phyloP scores from a whole-genome alignment of 2,329 filamentous ascomycete genomes.

The Endoconidiophora laricicola region DNA sequence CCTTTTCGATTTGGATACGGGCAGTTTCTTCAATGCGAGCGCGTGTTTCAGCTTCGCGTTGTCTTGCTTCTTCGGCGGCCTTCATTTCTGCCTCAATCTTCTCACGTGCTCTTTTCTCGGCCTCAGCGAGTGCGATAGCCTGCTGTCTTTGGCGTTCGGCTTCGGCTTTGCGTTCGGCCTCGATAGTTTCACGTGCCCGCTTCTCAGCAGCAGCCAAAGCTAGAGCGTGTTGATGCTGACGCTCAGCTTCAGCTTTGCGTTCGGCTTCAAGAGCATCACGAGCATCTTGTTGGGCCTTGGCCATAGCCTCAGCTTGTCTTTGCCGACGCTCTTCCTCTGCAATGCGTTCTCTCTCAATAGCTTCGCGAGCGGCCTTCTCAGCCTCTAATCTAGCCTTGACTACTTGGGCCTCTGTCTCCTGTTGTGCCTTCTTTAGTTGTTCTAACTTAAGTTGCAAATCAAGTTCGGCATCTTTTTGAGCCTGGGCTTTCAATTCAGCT shows the following conservation, averaged over 20 bases:
- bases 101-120: constrained; percentile 24
- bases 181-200: constrained; percentile 21
- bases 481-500: constrained; percentile 28
- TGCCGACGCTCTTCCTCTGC: constrained; percentile 26
- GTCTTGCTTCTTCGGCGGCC: constrained; percentile 16
- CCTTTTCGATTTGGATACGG: constrained; percentile 13
- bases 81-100: constrained; percentile 17
- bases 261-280: constrained; percentile 29
- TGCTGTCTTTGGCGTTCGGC: constrained; percentile 23
- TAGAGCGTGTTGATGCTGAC: constrained; percentile 24
- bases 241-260: constrained; percentile 28
- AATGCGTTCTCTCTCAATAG: constrained; percentile 28
- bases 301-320: constrained; percentile 19
- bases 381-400: constrained; percentile 31
- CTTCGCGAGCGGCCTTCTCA: constrained; percentile 26
- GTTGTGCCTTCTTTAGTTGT: constrained; percentile 24
- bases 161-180: constrained; percentile 27
- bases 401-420: constrained; percentile 20
- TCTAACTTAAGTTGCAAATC: constrained; percentile 26
- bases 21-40: constrained; percentile 16
- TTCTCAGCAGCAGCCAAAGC: constrained; percentile 29
- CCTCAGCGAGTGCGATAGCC: constrained; percentile 20
- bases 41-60: constrained; percentile 17
- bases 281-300: constrained; percentile 22
- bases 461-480: constrained; percentile 30